A percentile compares a stretch with the other conserved stretches of the same genome.
Conservation (phyloP, 306 rosid genomes). For the Cotoneaster glaucophyllus region DNA sequence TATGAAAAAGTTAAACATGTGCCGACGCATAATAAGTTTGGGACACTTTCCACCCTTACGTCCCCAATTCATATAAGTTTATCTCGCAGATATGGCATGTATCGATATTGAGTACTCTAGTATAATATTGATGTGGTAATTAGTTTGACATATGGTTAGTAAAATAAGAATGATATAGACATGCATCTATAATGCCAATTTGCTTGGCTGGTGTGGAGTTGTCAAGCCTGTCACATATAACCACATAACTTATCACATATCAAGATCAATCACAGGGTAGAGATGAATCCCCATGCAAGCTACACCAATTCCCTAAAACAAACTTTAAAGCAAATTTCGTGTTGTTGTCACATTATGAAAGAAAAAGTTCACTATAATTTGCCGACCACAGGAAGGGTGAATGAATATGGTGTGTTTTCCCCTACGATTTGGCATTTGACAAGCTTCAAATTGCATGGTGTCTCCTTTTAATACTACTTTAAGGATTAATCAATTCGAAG, state of each 20-base stretch:
- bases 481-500: neutral
- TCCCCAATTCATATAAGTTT: too few species aligned
- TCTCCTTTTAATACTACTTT: neutral
- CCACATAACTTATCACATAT: too few species aligned
- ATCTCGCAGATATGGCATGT: too few species aligned
- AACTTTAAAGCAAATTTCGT: neutral
- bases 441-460: neutral
- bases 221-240: neutral
- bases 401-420: neutral
- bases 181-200: neutral
- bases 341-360: neutral
- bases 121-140: too few species aligned
- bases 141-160: neutral
- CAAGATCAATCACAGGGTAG: neutral
- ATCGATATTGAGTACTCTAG: too few species aligned
- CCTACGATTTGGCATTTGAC: neutral
- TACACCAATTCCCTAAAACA: neutral
- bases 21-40: neutral
- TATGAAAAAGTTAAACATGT: too few species aligned
- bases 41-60: accelerated
- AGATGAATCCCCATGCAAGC: slow-evolving; percentile 11
- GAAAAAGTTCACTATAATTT: neutral
- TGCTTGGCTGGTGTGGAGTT: neutral
- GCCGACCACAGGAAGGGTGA: neutral
- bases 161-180: neutral